Base-by-base conservation (phyloP, 148 eudicot species). In the Vaccinium corymbosum region DNA sequence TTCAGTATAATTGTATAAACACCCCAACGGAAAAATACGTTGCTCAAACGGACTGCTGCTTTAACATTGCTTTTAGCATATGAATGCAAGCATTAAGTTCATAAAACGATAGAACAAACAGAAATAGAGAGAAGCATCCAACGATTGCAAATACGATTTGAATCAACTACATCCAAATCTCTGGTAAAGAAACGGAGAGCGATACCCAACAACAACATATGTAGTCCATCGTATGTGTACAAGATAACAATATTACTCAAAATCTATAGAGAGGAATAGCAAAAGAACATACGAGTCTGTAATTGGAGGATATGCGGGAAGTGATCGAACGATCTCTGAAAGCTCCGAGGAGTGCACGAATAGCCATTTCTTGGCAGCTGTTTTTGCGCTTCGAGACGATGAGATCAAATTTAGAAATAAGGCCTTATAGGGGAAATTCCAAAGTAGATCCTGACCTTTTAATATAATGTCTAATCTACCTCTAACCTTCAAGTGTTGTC, bases 251-350 rank as follows among this genome's bases (percentile, higher is more conserved):
- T 0, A 49, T 49, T 6, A 19, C 29, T 1, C 19, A 17, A 3
- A 25, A 56, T 29, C 22, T 15, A 10, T 19, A 0, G 35, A 11
- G 16, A 80, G 38, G 70, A 22, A 64, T 14, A 61, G 59, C 59
- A 4, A 73, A 71, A 73, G 53, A 59, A 83, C 88, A 86, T 89
- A 93, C 95, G 38, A 85, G 88, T 86, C 95, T 88, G 48, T 78
- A 75, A 59, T 78, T 32, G 25, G 84, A 59, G 56, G 84, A 2
- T 22, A 61, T 25, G 2, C 78, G 88, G 79, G 84, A 84, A 82
- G 86, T 77, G 59, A 87, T 55, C 17, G 87, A 85, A 79, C 84
- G 91, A 50, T 81, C 64, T 57, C 85, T 87, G 79, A 85, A 82
- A 64, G 87, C 86, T 84, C 87, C 81, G 82, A 90, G 78, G 80